Evolutionary conservation across 1,284 basidiomycete species (phyloP).

Genomic region (Trametes hirsuta): DNA sequence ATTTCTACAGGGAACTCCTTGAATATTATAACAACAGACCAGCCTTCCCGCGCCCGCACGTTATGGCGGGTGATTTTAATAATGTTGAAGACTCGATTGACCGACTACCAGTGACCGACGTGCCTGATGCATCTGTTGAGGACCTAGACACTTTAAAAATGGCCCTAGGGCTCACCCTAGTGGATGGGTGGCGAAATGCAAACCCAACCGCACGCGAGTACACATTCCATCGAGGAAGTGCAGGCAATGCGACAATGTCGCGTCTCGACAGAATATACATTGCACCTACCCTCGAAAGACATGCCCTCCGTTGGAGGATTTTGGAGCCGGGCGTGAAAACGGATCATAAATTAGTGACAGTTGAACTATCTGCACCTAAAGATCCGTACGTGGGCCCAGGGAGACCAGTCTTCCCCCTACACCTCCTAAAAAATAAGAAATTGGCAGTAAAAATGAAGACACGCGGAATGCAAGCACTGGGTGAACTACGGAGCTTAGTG

Average conservation of each 20-base stretch:
- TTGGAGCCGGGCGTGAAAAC: slow-evolving; percentile 21
- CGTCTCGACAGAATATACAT: slow-evolving; percentile 43
- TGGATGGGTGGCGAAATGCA: slow-evolving; percentile 41
- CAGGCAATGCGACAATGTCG: slow-evolving; percentile 29
- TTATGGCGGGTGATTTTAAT: slow-evolving; percentile 47
- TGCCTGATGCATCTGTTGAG: slow-evolving; percentile 23
- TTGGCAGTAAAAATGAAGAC: slow-evolving; percentile 1
- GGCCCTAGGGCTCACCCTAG: slow-evolving; percentile 20
- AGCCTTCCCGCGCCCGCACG: slow-evolving; percentile 28
- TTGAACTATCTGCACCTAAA: slow-evolving; percentile 31
- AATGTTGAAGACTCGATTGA: slow-evolving; percentile 17
- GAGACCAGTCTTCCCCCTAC: slow-evolving; percentile 32
- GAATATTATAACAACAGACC: slow-evolving; percentile 12
- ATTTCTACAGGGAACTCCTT: slow-evolving; percentile 38
- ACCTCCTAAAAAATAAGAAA: slow-evolving; percentile 29
- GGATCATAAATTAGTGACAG: slow-evolving; percentile 28
- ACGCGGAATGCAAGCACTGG: not conserved
- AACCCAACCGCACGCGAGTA: slow-evolving; percentile 33
- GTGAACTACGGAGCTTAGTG: not conserved
- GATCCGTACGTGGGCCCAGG: slow-evolving; percentile 40
- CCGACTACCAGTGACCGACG: slow-evolving; percentile 37
- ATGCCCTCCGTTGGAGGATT: slow-evolving; percentile 4
- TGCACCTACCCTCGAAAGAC: not conserved
- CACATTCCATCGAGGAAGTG: slow-evolving; percentile 26
- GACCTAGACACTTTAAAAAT: not conserved